Base-by-base conservation (phyloP, 352 stramenopile species). In the Phytopythium helicoides region DNA sequence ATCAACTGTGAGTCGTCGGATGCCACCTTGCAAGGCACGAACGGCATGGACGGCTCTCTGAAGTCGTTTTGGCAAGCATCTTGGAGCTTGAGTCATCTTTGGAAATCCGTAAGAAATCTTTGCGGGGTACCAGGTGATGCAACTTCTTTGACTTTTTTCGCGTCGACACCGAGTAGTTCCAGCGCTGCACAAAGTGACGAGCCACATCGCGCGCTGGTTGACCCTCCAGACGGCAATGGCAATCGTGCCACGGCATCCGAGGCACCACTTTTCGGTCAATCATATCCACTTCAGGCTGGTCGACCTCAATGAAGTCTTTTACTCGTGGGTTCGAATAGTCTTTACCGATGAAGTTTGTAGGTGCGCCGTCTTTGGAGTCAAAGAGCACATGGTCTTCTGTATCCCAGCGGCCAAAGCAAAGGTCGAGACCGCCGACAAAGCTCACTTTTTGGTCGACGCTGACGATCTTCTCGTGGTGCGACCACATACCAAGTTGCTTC, bases 381-480 rank as follows among this genome's bases (percentile, higher is more conserved):
- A 91, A 91, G 26, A 95, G 47, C 35, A 60, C 56, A 42, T 95
- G 86, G 10, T 58, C 54, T 12, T 64, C 41, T 6, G 76, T 94
- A 55, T 97, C 89, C 72, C 74, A 97, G 6, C 91, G 81, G 21
- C 91, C 88, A 64, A 94, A 96, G 62, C 84, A 93, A 0, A 97
- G 56, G 57, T 97, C 91, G 26, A 97, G 64, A 12, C 91, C 91
- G 16, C 91, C 91, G 14, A 96, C 86, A 58, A 97, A 97, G n/a
- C 78, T 89, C 8, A 96, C 66, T 40, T 75, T 76, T 53, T 97
- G 86, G 48, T 97, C 91, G 25, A 97, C 59, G 38, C 92, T 86
- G 37, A 96, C 83, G 31, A 97, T 87, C 58, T 97, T 97, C 50
- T 97, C 91, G 65, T 97, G 91, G 56, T 97, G 91, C 12, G 84